Evolutionary conservation across 2,329 filamentous ascomycete genomes (phyloP), one percentile per base, ranked within the genome.

Genomic region (Aspergillus tamarii): DNA sequence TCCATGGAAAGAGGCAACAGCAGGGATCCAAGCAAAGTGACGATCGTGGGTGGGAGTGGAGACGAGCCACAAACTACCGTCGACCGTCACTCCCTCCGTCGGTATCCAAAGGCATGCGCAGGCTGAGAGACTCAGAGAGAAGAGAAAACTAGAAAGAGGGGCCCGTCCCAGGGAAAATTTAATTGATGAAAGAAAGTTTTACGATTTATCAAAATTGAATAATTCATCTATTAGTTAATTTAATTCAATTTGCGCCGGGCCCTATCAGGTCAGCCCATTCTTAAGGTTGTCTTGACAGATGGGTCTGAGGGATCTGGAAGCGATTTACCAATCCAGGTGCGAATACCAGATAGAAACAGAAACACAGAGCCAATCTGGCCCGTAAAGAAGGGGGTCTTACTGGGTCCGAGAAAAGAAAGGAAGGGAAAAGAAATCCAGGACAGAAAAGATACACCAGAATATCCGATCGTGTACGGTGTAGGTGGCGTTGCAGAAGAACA

Each of bases 201-300:
- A 30, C 61, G 26, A 45, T 21, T 52, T 39, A 53, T 54, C 36
- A 39, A 45, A 9, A 23, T 23, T 54, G 39, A 59, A 59, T 43
- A 46, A 41, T 56, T 14, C 50, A 59, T 50, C 54, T 56, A 30
- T 57, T 39, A 55, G 45, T 58, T 55, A 55, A 57, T 58, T 48
- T 60, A 53, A 46, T 59, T 32, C 26, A 28, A 41, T 53, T 30
- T 43, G 36, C 28, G 45, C 39, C 32, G n/a, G 30, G 23, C 39
- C 26, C 30, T 61, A 55, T 58, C 64, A 58, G 62, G 59, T 43
- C 57, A 16, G 58, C 46, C 48, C 61, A 56, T 59, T 63, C 62
- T 69, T 70, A 68, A 68, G 65, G 67, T 70, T 71, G 66, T 66
- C 65, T 65, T 72, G 70, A 73, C 69, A 73, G 70, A 70, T 70